These are phyloP conservation scores for Apiospora kogelbergensis DNA, from an alignment of 2,329 filamentous ascomycete species.

Conservation along the genomic window DNA sequence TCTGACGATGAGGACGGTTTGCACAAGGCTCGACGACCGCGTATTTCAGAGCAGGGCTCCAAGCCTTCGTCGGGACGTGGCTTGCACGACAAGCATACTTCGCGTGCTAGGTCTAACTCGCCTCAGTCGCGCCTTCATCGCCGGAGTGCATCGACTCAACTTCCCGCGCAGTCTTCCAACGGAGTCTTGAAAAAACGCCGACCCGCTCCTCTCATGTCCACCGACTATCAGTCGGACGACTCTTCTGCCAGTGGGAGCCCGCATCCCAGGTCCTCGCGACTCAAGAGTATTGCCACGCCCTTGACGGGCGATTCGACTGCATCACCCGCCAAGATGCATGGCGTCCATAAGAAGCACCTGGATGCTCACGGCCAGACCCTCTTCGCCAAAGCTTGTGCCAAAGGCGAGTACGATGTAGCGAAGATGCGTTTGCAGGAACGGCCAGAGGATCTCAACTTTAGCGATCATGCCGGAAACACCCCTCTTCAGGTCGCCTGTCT, in stretches of 20 bases:
- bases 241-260: slow-evolving; percentile 62
- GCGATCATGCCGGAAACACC: slow-evolving; percentile 95
- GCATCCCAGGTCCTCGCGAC: slow-evolving; percentile 57
- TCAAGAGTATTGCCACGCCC: slow-evolving; percentile 56
- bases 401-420: slow-evolving; percentile 77
- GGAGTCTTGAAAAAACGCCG: slow-evolving; percentile 63
- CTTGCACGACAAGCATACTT: slow-evolving; percentile 29
- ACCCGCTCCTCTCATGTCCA: slow-evolving; percentile 60
- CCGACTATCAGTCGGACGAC: slow-evolving; percentile 67
- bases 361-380: slow-evolving; percentile 92
- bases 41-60: slow-evolving; percentile 45
- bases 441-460: slow-evolving; percentile 83
- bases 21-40: slow-evolving; percentile 55
- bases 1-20: slow-evolving; percentile 58
- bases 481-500: slow-evolving; percentile 91
- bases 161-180: slow-evolving; percentile 25
- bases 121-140: slow-evolving; percentile 60
- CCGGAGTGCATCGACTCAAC: slow-evolving; percentile 60
- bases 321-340: slow-evolving; percentile 64
- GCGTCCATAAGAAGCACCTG: slow-evolving; percentile 78
- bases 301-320: slow-evolving; percentile 59
- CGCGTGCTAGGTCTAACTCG: slow-evolving; percentile 55
- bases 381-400: slow-evolving; percentile 85
- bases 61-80: slow-evolving; percentile 33
- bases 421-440: slow-evolving; percentile 74